Percentiles rank a stretch among this genome's conserved stretches.
Conservation (phyloP, 176 grass and related monocot genomes). For the Cocos nucifera region DNA sequence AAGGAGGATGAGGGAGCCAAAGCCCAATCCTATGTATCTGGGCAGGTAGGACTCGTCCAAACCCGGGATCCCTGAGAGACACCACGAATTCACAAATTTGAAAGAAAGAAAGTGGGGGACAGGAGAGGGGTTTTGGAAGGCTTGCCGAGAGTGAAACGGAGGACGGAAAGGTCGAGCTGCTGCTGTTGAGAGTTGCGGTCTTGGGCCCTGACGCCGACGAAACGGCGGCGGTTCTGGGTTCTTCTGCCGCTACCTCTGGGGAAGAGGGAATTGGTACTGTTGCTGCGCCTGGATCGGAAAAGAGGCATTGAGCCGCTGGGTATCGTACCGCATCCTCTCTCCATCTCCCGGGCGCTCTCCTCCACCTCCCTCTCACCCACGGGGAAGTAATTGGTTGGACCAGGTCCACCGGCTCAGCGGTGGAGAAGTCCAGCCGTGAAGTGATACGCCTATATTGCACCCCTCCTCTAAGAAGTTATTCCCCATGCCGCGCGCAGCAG, state of each 20-base stretch:
- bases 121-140: background rate
- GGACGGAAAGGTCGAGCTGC: conserved; percentile 81
- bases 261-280: too few species aligned
- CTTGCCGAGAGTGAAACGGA: conserved; percentile 89
- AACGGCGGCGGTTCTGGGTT: background rate
- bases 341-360: too few species aligned
- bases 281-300: too few species aligned
- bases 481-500: rapidly evolving
- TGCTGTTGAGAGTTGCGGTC: conserved; percentile 36
- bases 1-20: conserved; percentile 62
- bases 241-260: too few species aligned
- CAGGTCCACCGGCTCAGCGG: too few species aligned
- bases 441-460: too few species aligned
- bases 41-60: conserved; percentile 86
- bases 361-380: too few species aligned
- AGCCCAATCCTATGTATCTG: conserved; percentile 63
- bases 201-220: conserved; percentile 29
- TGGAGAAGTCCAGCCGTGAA: too few species aligned
- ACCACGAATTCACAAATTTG: background rate
- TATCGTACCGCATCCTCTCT: too few species aligned
- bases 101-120: background rate
- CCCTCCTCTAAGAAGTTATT: too few species aligned
- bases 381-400: too few species aligned
- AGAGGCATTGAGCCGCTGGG: too few species aligned
- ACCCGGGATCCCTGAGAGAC: conserved; percentile 62